Conservation (phyloP, 179 eudicot genomes). For the Beta macrorhiza region DNA sequence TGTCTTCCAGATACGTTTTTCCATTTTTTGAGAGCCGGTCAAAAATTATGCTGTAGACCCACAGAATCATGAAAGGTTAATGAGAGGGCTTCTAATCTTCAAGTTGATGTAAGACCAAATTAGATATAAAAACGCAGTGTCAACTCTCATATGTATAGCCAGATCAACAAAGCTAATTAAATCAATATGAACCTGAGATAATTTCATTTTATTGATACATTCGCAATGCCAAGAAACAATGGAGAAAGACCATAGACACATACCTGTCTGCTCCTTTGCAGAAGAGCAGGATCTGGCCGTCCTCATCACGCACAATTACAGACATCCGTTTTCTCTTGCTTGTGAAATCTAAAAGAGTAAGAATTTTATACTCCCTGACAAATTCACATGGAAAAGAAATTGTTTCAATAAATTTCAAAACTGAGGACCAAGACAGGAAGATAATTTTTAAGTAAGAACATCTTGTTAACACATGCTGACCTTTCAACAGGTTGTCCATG, state of each 20-base stretch:
- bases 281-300: conserved; percentile 77
- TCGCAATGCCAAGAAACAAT: conserved; percentile 15
- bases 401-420: conserved; percentile 1
- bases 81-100: not conserved
- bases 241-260: conserved; percentile 21
- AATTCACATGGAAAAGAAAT: not conserved
- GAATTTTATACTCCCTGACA: conserved; percentile 86
- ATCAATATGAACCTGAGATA: not conserved
- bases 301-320: conserved; percentile 71
- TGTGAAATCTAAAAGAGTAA: conserved; percentile 77
- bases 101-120: not conserved
- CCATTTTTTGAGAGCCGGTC: conserved; percentile 87
- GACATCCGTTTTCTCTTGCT: conserved; percentile 98
- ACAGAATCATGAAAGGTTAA: conserved; percentile 6
- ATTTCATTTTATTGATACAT: not conserved
- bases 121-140: not conserved
- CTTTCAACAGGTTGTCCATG: conserved; percentile 66
- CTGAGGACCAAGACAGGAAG: conserved; percentile 1
- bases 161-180: not conserved
- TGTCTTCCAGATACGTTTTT: conserved; percentile 53
- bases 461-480: conserved; percentile 32
- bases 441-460: not conserved
- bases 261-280: conserved; percentile 99
- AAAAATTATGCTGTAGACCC: conserved; percentile 68
- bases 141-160: conserved; percentile 2